A percentile compares a stretch with the other conserved stretches of the same genome.
Conservation (phyloP, 192 early-diverging fungal genomes). For the Coemansia sp. region DNA sequence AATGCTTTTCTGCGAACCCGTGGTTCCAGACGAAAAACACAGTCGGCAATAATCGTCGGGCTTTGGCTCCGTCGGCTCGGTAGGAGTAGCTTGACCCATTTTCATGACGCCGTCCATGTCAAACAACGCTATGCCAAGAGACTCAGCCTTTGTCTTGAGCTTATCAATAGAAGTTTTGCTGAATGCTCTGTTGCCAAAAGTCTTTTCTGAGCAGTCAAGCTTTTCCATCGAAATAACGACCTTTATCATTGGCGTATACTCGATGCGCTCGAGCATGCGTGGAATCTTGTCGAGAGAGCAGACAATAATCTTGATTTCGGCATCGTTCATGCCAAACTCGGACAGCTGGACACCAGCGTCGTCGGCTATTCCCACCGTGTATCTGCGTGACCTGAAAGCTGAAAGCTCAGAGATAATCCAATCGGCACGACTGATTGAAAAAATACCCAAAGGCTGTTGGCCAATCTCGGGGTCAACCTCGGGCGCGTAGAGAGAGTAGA, state of each 20-base stretch:
- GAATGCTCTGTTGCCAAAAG: slow-evolving; percentile 57
- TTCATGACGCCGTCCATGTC: slow-evolving; percentile 73
- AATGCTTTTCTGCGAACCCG: slow-evolving; percentile 65
- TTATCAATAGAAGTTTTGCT: slow-evolving; percentile 14
- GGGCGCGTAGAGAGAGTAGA: slow-evolving; percentile 52
- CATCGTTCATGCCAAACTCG: slow-evolving; percentile 75
- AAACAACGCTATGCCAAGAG: slow-evolving; percentile 66
- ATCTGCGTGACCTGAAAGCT: slow-evolving; percentile 58
- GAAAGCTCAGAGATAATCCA: slow-evolving; percentile 70
- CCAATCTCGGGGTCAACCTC: neutral
- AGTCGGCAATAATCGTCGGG: slow-evolving; percentile 63
- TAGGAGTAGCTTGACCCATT: slow-evolving; percentile 48
- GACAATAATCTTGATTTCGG: slow-evolving; percentile 64
- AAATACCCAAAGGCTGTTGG: slow-evolving; percentile 62
- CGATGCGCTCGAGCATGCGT: slow-evolving; percentile 58
- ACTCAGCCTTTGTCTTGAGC: slow-evolving; percentile 59
- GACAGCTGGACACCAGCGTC: slow-evolving; percentile 69
- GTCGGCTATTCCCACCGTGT: slow-evolving; percentile 76
- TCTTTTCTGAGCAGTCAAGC: slow-evolving; percentile 58
- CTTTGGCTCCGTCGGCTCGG: slow-evolving; percentile 54
- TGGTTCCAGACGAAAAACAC: slow-evolving; percentile 80
- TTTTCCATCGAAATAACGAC: slow-evolving; percentile 72
- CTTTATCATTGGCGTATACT: slow-evolving; percentile 65
- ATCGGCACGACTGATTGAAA: slow-evolving; percentile 69
- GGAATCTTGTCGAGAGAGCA: slow-evolving; percentile 69